Evolutionary conservation across 129 eudicot genomes (phyloP).

Genomic region (Smallanthus sonchifolius): DNA sequence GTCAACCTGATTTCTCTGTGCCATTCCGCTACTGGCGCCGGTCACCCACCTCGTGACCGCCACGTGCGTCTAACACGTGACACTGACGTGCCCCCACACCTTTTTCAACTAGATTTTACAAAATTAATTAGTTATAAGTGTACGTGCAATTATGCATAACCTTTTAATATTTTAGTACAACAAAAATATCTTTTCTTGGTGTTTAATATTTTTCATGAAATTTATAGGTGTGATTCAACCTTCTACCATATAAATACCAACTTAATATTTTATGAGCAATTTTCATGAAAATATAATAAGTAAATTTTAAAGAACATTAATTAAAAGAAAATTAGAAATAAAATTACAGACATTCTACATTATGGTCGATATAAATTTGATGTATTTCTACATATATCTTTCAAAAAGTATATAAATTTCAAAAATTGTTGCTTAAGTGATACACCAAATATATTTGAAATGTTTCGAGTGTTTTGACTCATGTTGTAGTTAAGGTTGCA

Average conservation of each 20-base stretch:
- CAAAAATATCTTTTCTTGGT: constrained; percentile 1
- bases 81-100: constrained; percentile 25
- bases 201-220: neutral
- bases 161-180: neutral
- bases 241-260: too few species aligned
- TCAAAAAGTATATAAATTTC: neutral
- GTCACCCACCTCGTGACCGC: constrained; percentile 35
- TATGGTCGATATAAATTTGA: neutral
- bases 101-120: neutral
- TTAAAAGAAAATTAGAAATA: neutral
- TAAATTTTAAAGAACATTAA: too few species aligned
- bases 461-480: constrained; percentile 23
- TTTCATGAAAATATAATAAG: too few species aligned
- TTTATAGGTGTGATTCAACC: neutral
- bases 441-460: constrained; percentile 24
- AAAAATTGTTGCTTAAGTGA: constrained; percentile 16
- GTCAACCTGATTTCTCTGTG: constrained; percentile 27
- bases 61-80: constrained; percentile 41
- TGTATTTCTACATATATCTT: neutral
- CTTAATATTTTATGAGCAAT: neutral
- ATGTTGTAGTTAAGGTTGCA: constrained; percentile 5
- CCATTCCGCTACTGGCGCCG: constrained; percentile 40
- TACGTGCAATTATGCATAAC: neutral
- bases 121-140: neutral
- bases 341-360: neutral